Base-by-base conservation (phyloP, 441 rosid species). In the Arabidopsis hybrid region DNA sequence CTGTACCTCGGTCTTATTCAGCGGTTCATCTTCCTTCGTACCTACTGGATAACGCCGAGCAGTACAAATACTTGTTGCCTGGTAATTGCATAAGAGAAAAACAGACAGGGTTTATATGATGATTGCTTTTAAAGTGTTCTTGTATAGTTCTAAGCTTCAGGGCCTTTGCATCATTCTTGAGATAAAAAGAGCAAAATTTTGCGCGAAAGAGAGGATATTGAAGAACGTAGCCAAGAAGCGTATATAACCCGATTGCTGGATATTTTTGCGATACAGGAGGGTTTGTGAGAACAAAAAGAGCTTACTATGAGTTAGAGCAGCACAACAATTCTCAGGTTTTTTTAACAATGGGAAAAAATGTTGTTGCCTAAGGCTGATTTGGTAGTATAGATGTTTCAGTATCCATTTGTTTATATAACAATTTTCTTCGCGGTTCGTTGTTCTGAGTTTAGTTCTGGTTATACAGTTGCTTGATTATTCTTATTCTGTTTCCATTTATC, bases 11-110 rank as follows among this genome's bases (percentile, higher is more conserved):
- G 35, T 85, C 91, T 26, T 87, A 79, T 75, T 91, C 98, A 40
- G 98, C 89, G 0, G 96, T 91, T 64, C 86, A 93, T 79, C 93
- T 93, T 36, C 96, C 97, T 40, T 79, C 87, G 3, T 82, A 76
- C 79, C 73, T 93, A 76, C 78, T 93, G 78, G 82, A 83, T 58
- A 87, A 89, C 29, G 88, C 92, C 0, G 88, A 88, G 60, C 62
- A 84, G 60, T 91, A 87, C 75, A 89, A 78, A 55, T 93, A 81
- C 78, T 86, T 93, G 42, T 85, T 93, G 83, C 98, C 98, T 0
- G 97, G 98, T 34, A 85, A 89, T 71, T 93, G 98, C 85, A 43
- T 21, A 55, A 78, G 98, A 80, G 96, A 89, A 55, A 75, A 84
- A 82, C 88, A 91, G 78, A 85, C 73, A 4, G 56, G 39, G 39